Evolutionary conservation across 352 stramenopile species (phyloP), one percentile per base, ranked within the genome.

Genomic region (Phytophthora foliorum): DNA sequence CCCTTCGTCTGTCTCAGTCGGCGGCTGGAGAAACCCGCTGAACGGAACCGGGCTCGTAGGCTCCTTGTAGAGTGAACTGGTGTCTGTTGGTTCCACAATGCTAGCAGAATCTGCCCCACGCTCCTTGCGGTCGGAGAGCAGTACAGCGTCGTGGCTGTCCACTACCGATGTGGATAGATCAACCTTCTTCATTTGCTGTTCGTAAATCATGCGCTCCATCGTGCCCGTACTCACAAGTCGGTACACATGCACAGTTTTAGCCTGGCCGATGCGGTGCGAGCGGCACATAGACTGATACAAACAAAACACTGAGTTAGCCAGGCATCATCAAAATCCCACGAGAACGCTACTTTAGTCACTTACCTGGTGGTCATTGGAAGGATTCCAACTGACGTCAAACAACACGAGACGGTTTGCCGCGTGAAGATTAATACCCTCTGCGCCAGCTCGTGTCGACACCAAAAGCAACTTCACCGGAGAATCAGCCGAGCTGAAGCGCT

Each of bases 191-290:
- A 92, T 90, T 65, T 97, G 91, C 70, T 96, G 90, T 57, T 95
- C 84, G 71, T 96, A 97, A 57, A 97, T 96, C 77, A 93, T 96
- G 29, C 93, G 83, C 78, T 98, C 94, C 76, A 98, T 97, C 16
- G 94, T 98, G 17, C 91, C 92, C 17, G 89, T 93, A 54, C 91
- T 93, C 38, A 98, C 92, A 24, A 98, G 85, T n/a, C 92, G 75
- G 64, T 98, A 98, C 27, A 98, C 91, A 42, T 96, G 89, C 19
- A 98, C 93, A 19, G 84, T 84, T 69, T 97, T 98, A 4, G 72
- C 78, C 63, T 95, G 88, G 24, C 93, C 93, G 52, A 97, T 97
- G 24, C 93, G 91, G 57, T 98, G 94, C 32, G 86, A 97, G 38
- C 93, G 89, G 63, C 92, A 97, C 92, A 98, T 98, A 19, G 91